A percentile compares a stretch with the other conserved stretches of the same genome.
Evolutionary conservation across 2,329 filamentous ascomycete species (phyloP).

Genomic region (Xylariaceae sp.): DNA sequence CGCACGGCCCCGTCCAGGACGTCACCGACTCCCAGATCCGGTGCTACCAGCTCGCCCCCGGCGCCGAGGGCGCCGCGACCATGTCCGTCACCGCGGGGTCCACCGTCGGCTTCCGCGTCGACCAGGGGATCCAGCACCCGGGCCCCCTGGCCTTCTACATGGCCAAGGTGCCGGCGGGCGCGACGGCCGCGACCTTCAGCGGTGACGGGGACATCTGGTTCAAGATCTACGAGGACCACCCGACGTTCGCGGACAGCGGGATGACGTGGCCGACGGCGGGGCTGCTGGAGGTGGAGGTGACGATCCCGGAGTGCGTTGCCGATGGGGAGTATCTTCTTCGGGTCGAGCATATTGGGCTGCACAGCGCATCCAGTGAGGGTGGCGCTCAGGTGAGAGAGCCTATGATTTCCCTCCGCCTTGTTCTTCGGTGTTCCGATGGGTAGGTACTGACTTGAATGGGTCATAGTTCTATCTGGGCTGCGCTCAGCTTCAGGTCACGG

Average conservation of each 20-base stretch:
- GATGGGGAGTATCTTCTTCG: slow-evolving; percentile 31
- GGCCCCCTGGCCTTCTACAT: slow-evolving; percentile 27
- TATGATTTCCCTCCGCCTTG: too few species aligned
- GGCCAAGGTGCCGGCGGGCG: slow-evolving; percentile 23
- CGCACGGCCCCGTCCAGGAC: slow-evolving; percentile 29
- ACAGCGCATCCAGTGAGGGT: slow-evolving; percentile 21
- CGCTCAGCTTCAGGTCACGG: slow-evolving; percentile 25
- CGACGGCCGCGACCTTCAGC: slow-evolving; percentile 21
- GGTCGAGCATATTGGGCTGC: slow-evolving; percentile 30
- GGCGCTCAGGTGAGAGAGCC: slow-evolving; percentile 29
- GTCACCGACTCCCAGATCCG: slow-evolving; percentile 30
- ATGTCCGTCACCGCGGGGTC: slow-evolving; percentile 31
- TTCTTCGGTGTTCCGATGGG: too few species aligned
- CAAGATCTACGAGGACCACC: slow-evolving; percentile 27
- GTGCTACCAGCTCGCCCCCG: slow-evolving; percentile 28
- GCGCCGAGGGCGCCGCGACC: slow-evolving; percentile 25
- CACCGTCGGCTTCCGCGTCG: slow-evolving; percentile 31
- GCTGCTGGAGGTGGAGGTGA: slow-evolving; percentile 18
- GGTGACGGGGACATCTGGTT: slow-evolving; percentile 26
- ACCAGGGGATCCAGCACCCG: slow-evolving; percentile 24
- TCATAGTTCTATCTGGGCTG: slow-evolving; percentile 28
- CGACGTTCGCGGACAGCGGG: slow-evolving; percentile 14
- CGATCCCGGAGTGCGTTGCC: slow-evolving; percentile 27
- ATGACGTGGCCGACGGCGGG: slow-evolving; percentile 17
- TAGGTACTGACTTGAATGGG: too few species aligned